Evolutionary conservation across 1,284 basidiomycete genomes (phyloP).

Genomic region (Stereum hirsutum): DNA sequence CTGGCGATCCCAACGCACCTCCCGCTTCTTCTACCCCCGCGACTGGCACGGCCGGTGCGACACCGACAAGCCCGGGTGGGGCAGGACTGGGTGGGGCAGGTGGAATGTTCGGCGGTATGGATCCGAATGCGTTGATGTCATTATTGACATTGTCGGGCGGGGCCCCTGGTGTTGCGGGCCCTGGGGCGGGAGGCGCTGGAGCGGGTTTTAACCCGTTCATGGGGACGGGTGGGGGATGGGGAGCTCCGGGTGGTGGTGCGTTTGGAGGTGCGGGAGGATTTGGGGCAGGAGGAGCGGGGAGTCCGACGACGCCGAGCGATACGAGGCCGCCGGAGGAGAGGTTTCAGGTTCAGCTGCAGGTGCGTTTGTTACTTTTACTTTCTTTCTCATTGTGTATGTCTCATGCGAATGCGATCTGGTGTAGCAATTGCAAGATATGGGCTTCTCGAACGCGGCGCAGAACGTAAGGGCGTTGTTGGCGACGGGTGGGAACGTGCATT

Average conservation of each 20-base stretch:
- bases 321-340: constrained; percentile 77
- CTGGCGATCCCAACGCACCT: constrained; percentile 27
- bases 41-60: constrained; percentile 14
- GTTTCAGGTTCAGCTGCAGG: constrained; percentile 81
- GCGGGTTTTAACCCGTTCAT: constrained; percentile 20
- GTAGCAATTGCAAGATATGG: constrained; percentile 85
- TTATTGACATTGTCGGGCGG: constrained; percentile 12
- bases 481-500: constrained; percentile 83
- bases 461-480: constrained; percentile 84
- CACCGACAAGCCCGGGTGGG: constrained; percentile 9
- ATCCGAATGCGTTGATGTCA: constrained; percentile 10
- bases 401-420: constrained; percentile 4
- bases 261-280: constrained; percentile 17
- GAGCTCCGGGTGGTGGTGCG: constrained; percentile 17
- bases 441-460: constrained; percentile 76
- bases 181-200: constrained; percentile 11
- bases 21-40: constrained; percentile 15
- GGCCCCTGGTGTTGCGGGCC: constrained; percentile 12
- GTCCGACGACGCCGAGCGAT: constrained; percentile 49
- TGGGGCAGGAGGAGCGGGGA: too few relatives aligned
- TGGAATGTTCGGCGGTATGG: constrained; percentile 9
- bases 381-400: neutral
- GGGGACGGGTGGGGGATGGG: constrained; percentile 25
- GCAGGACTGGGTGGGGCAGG: constrained; percentile 9
- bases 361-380: constrained; percentile 18